Base-by-base conservation (phyloP, 129 eudicot species). In the Escallonia herrerae region DNA sequence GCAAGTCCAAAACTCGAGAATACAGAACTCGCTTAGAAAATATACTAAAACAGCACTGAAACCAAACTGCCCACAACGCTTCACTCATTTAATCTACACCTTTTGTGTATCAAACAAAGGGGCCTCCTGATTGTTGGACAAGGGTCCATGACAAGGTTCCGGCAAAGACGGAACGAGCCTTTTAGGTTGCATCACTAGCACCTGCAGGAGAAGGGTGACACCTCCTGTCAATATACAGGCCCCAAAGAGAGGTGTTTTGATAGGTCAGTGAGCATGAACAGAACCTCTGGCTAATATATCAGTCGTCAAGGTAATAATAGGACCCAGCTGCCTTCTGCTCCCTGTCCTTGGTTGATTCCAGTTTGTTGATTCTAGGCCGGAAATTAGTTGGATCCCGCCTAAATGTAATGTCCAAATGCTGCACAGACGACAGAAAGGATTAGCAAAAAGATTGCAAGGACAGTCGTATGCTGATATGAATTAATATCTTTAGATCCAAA, bases 311-410 rank as follows among this genome's bases (percentile, higher is more conserved):
- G 37, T 86, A 86, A 59, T 86, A 86, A 54, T 86, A 79, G 43
- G 94, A 82, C 46, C 88, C 94, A 56, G 86, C 83, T 58, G 63
- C 1, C 68, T 86, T 86, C 71, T 86, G 94, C 79, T 86, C 94
- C 70, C 83, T 71, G 73, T 86, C 94, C 77, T 86, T 86, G 14
- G 94, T 80, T 4, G 94, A 86, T 4, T 86, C 87, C 61, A 82
- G 60, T 60, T 86, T 86, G 76, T 86, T 86, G 66, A 86, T 86
- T 70, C 94, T 74, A 5, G 94, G 88, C 12, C 88, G 86, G 15
- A 8, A 86, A 65, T 86, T 86, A 37, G 88, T 86, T 42, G 94
- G 94, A 70, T 86, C 94, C 73, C 94, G 67, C 69, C 94, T 86
- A 48, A 86, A 86, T 62, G 94, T 86, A 54, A 86, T 86, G 56